Percentiles rank a stretch among this genome's conserved stretches.
Evolutionary conservation across 2,329 filamentous ascomycete species (phyloP).

Genomic region (Alternaria dauci): DNA sequence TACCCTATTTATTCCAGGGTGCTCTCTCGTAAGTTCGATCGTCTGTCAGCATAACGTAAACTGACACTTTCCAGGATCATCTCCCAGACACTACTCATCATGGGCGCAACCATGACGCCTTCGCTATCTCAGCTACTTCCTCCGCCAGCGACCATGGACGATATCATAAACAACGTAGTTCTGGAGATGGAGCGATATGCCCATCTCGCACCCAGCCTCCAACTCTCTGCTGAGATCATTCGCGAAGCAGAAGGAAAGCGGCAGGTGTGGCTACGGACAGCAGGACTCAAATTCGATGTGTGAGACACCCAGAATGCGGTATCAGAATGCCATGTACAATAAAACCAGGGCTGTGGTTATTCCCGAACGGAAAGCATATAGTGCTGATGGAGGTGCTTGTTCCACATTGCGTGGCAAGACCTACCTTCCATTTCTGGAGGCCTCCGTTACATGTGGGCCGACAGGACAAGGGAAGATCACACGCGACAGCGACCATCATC

Average conservation of each 20-base stretch:
- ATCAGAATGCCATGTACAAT: not conserved
- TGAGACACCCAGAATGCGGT: slow-evolving; percentile 30
- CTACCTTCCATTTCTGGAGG: slow-evolving; percentile 5
- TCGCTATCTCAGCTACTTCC: slow-evolving; percentile 73
- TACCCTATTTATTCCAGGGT: slow-evolving; percentile 87
- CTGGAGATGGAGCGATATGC: slow-evolving; percentile 78
- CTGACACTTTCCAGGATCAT: slow-evolving; percentile 68
- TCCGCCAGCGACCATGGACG: slow-evolving; percentile 67
- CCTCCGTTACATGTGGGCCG: slow-evolving; percentile 5
- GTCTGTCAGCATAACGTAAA: not conserved
- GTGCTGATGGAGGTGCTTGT: not conserved
- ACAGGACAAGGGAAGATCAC: slow-evolving; percentile 8
- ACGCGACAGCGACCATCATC: slow-evolving; percentile 9
- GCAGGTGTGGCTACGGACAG: slow-evolving; percentile 63
- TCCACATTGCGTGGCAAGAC: not conserved
- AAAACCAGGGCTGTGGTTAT: not conserved
- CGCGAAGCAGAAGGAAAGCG: slow-evolving; percentile 77
- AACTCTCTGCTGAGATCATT: slow-evolving; percentile 80
- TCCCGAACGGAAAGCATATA: not conserved
- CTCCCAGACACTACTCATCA: slow-evolving; percentile 80
- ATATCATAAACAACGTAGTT: slow-evolving; percentile 80
- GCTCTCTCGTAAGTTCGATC: slow-evolving; percentile 62
- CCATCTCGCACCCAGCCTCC: slow-evolving; percentile 77
- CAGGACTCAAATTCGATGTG: slow-evolving; percentile 49
- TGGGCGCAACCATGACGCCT: slow-evolving; percentile 84